A percentile compares a stretch with the other conserved stretches of the same genome.
Conservation (phyloP, 306 rosid genomes). For the Castanea crenata region DNA sequence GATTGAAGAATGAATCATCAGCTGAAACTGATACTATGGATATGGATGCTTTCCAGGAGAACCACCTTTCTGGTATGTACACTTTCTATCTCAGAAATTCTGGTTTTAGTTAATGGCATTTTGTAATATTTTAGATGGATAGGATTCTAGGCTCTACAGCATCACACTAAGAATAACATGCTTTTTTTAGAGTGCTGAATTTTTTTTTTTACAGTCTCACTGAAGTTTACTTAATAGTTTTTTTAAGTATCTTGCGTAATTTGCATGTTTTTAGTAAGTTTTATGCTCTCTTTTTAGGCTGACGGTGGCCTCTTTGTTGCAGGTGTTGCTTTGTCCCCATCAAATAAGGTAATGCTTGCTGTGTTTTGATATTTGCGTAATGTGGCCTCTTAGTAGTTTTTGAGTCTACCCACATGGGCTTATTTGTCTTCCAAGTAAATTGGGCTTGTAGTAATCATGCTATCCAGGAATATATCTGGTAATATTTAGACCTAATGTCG, state of each 20-base stretch:
- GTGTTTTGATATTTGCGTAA: slow-evolving; percentile 16
- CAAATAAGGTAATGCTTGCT: slow-evolving; percentile 54
- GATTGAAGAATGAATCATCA: slow-evolving; percentile 60
- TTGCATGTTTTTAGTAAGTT: slow-evolving; percentile 13
- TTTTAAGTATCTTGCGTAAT: slow-evolving; percentile 10
- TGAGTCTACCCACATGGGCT: neutral
- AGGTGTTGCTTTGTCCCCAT: slow-evolving; percentile 44
- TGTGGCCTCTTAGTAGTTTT: slow-evolving; percentile 3
- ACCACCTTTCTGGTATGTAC: slow-evolving; percentile 51
- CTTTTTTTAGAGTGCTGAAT: slow-evolving; percentile 10
- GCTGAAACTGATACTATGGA: slow-evolving; percentile 76
- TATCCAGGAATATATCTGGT: slow-evolving; percentile 9
- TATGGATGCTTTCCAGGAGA: slow-evolving; percentile 51
- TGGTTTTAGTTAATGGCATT: neutral
- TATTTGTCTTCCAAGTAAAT: slow-evolving; percentile 1
- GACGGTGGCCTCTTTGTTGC: slow-evolving; percentile 36
- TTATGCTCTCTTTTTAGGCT: slow-evolving; percentile 16
- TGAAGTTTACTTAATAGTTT: slow-evolving; percentile 13
- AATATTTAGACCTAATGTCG: slow-evolving; percentile 9
- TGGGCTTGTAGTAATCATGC: slow-evolving; percentile 17
- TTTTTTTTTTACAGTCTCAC: slow-evolving; percentile 12
- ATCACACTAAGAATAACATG: neutral
- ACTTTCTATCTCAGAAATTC: neutral
- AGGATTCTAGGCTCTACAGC: neutral
- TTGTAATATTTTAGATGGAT: neutral